Evolutionary conservation across 2,329 filamentous ascomycete genomes (phyloP), one percentile per base, ranked within the genome.

Genomic region (Fusarium sp.): DNA sequence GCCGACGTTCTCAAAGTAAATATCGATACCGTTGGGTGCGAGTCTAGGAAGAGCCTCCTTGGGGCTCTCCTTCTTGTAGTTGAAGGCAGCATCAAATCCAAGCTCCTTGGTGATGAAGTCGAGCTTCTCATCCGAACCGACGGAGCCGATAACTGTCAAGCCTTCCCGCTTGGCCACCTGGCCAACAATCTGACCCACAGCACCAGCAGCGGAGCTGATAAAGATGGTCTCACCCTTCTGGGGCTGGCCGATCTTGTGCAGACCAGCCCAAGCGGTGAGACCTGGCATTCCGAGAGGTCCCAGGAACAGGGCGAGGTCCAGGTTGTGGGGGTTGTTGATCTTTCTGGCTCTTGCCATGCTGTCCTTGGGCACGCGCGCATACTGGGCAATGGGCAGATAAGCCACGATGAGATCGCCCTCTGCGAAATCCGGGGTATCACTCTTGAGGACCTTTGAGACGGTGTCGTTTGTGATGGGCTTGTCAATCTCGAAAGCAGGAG

Each of bases 81-180:
- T 97, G 85, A 96, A 97, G 10, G 91, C 94, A 17, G 75, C 84
- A 65, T 89, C 87, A 74, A 87, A 89, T 10, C 87, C 87, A 1
- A 89, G 84, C 78, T 88, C 85, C 65, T 86, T 82, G 50, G 75
- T 79, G 62, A 89, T 82, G 81, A 91, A 97, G 22, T 93, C 90
- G 27, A 95, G 86, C 86, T 97, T 97, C 79, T 93, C 91, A 79
- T 95, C 92, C 20, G 90, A 90, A 4, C 95, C 94, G 12, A 95
- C 94, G 61, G 91, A 94, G 20, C 94, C 95, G 72, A 97, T 92
- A 45, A 97, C 94, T 52, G 84, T 91, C 66, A 97, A 83, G 3
- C 94, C 94, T 82, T 95, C 92, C 70, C 91, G 90, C 88, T 96
- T 96, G 70, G 94, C 94, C 52, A 97, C 84, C 84, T 97, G 94